Conservation (phyloP, 2,329 filamentous ascomycete genomes). For the Exophiala sp. region DNA sequence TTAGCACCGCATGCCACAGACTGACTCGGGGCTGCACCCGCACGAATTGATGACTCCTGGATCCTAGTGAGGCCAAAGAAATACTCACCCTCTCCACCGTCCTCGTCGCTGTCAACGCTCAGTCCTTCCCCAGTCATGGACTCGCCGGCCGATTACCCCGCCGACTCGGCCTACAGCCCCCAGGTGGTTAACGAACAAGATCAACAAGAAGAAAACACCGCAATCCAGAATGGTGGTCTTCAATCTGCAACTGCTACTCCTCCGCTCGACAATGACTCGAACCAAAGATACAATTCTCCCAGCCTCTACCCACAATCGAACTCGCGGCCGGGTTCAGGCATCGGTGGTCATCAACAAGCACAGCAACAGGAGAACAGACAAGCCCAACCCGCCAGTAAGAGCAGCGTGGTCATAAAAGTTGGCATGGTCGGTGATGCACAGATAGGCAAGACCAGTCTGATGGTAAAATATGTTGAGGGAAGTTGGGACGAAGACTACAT, state of each 20-base stretch:
- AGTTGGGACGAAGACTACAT: conserved; percentile 99
- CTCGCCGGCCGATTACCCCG: conserved; percentile 17
- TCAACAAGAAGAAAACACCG: conserved; percentile 22
- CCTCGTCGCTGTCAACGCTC: conserved; percentile 2
- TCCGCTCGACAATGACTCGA: conserved; percentile 47
- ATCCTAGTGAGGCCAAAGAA: no score
- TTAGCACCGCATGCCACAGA: no score
- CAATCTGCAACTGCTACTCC: conserved; percentile 42
- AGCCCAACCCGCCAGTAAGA: conserved; percentile 39
- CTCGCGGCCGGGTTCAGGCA: conserved; percentile 49
- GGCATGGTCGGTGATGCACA: conserved; percentile 99
- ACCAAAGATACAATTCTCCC: conserved; percentile 40
- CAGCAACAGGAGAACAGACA: conserved; percentile 46
- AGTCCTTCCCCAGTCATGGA: conserved; percentile 13
- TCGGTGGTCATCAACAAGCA: conserved; percentile 44
- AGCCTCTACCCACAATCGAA: conserved; percentile 40
- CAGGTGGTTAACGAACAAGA: conserved; percentile 28
- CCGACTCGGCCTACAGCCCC: conserved; percentile 28
- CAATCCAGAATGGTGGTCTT: conserved; percentile 23
- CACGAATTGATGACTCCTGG: no score
- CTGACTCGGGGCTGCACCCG: no score
- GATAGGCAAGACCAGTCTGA: conserved; percentile 97
- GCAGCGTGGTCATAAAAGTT: conserved; percentile 93
- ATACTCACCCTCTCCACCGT: background rate
- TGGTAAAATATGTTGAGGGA: conserved; percentile 99